These are phyloP conservation scores for Jacaranda copaia DNA, from an alignment of 257 asterid species.

Conservation along the genomic window DNA sequence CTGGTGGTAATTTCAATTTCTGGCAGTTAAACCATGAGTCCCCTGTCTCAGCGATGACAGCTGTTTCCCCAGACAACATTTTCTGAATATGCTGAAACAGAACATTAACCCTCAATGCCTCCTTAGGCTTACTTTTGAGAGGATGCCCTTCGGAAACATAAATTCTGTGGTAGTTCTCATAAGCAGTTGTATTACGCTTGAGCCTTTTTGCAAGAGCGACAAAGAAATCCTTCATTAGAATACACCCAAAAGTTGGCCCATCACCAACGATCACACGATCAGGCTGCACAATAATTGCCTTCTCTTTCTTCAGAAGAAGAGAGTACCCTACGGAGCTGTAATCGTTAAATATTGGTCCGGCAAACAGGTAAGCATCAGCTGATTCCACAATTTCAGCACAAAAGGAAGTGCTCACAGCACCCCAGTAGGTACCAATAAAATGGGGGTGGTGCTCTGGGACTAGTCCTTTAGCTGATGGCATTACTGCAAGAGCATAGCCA, in stretches of 20 bases:
- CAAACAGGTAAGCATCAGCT: conserved; percentile 51
- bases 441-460: conserved; percentile 46
- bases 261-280: conserved; percentile 46
- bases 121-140: conserved; percentile 36
- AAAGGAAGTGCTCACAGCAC: conserved; percentile 50
- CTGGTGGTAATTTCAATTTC: conserved; percentile 45
- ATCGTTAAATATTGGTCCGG: conserved; percentile 52
- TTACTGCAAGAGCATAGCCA: conserved; percentile 47
- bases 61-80: conserved; percentile 45
- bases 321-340: conserved; percentile 55
- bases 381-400: conserved; percentile 56
- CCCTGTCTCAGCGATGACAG: conserved; percentile 54
- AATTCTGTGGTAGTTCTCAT: conserved; percentile 49
- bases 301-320: conserved; percentile 50
- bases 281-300: conserved; percentile 47
- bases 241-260: conserved; percentile 50
- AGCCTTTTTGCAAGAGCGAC: conserved; percentile 39
- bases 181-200: conserved; percentile 42
- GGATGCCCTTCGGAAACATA: conserved; percentile 46
- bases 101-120: conserved; percentile 54
- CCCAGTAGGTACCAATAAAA: conserved; percentile 56
- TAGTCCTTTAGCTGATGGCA: conserved; percentile 54
- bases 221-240: conserved; percentile 49
- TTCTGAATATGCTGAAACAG: conserved; percentile 49
- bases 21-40: conserved; percentile 58